Base-by-base conservation (phyloP, 2,329 filamentous ascomycete species). In the Mollisia scopiformis region DNA sequence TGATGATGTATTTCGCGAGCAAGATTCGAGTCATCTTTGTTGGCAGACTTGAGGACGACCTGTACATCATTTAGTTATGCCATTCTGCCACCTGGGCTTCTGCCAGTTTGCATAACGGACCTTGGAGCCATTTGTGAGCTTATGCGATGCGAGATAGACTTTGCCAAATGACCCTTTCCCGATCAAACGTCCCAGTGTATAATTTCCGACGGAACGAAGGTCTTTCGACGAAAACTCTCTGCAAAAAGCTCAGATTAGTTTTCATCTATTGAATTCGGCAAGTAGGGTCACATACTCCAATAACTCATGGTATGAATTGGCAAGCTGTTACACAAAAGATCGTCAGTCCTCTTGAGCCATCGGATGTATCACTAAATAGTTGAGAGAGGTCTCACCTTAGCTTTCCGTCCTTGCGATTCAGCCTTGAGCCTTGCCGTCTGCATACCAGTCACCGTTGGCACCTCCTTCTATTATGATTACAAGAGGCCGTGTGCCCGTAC, bases 131-230 rank as follows among this genome's bases (percentile, higher is more conserved):
- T 97, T 97, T 72, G 92, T 98, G 76, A 99, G 92, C 77, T 97
- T 98, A 77, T 99, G 95, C 49, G 89, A 88, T 61, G 94, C 95
- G 61, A 99, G 84, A 76, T 99, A 99, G 72, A 99, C 95, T 79
- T 97, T 98, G 71, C 95, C 95, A 77, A 99, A 99, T 66, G 93
- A 97, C 60, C 95, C 95, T 75, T 98, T 99, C 68, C 95, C 95
- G 74, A 99, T 97, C 61, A 99, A 82, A 62, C 88, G 88, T 49
- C 95, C 95, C 59, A 99, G 84, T 35, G 88, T 89, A 77, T 99
- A 99, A 79, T 97, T 98, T 69, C 95, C 95, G 63, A 99, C 95
- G 57, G 89, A 92, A 72, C 90, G 89, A 68, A 99, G 86, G 67
- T 99, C 94, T 75, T 90, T 90, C 70, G 91, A 92, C 62, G 92